Base-by-base conservation (phyloP, 768 basidiomycete species). In the Kwoniella newhampshirensis region DNA sequence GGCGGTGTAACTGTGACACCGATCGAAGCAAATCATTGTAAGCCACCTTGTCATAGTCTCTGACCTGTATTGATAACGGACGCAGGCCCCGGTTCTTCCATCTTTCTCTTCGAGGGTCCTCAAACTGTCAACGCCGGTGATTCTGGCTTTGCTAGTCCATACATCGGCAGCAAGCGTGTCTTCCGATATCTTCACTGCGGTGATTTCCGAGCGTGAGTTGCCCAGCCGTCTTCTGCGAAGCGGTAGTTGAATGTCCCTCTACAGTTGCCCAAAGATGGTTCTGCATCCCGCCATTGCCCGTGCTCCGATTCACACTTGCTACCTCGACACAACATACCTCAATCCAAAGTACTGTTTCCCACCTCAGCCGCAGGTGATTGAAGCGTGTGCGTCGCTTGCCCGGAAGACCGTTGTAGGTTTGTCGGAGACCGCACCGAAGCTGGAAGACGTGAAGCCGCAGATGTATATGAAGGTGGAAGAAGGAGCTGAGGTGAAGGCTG, bases 21-120 rank as follows among this genome's bases (percentile, higher is more conserved):
- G 37, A 91, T 99, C n/a, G 90, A 96, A 68, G 96, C 94, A 9
- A 98, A 99, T 74, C 96, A 98, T 71, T 97, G 94, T 82, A 53
- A 39, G 80, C 66, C n/a, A n/a, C n/a, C n/a, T n/a, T n/a, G n/a
- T n/a, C n/a, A n/a, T n/a, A n/a, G n/a, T n/a, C 18, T n/a, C n/a
- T 1, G 18, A 50, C 15, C 18, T 35, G 37, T 27, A 13, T 44
- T 36, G 8, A 36, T 45, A 25, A 1, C 27, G 7, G 5, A 48
- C 30, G 2, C 50, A 79, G 78, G 84, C 75, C 96, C 96, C 4
- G 96, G 96, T 3, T 96, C 92, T 1, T 90, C 86, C 57, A 79
- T 99, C 23, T 98, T 97, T 77, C 81, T 94, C 30, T 98, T 92
- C 66, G 91, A 97, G 77, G 94, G 96, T 5, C 82, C 77, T 39